phyloP scores from a whole-genome alignment of 805 yeast genomes.

The Lachancea sp. region DNA sequence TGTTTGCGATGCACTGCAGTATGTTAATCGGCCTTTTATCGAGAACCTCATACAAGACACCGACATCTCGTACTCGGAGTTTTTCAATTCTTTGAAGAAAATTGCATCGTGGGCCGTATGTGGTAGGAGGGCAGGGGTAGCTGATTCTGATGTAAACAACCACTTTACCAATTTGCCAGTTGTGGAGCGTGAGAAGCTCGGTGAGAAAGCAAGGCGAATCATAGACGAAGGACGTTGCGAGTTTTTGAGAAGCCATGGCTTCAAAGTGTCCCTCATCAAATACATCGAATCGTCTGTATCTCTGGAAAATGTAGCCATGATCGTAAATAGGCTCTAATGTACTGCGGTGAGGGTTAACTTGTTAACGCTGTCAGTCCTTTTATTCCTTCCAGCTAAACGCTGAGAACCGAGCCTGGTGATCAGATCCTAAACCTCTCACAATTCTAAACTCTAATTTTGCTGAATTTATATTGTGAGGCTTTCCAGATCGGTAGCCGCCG shows the following conservation, averaged over 20 bases:
- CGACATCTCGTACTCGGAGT: conserved; percentile 20
- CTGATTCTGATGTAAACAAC: conserved; percentile 33
- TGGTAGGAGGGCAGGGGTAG: conserved; percentile 45
- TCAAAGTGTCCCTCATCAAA: conserved; percentile 44
- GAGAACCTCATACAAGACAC: conserved; percentile 41
- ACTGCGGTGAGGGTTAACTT: background rate
- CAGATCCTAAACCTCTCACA: too few relatives aligned
- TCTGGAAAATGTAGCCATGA: conserved; percentile 61
- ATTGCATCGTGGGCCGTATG: conserved; percentile 87
- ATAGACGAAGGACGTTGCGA: conserved; percentile 62
- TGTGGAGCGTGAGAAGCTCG: conserved; percentile 51
- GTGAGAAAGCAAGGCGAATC: conserved; percentile 61
- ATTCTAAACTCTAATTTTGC: too few relatives aligned
- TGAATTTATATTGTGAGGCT: too few relatives aligned
- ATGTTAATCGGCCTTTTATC: conserved; percentile 25
- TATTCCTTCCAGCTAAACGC: too few relatives aligned
- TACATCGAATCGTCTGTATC: conserved; percentile 57
- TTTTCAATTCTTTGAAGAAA: conserved; percentile 48
- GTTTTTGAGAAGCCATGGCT: conserved; percentile 37
- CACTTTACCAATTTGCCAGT: conserved; percentile 44
- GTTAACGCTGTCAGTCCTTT: too few relatives aligned
- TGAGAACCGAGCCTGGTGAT: too few relatives aligned
- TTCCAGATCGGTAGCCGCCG: too few relatives aligned
- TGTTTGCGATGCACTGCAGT: conserved; percentile 55
- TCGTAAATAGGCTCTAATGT: conserved; percentile 16